Evolutionary conservation across 108 stramenopile genomes (phyloP), one percentile per base, ranked within the genome.

Genomic region (Schizochytrium sp.): DNA sequence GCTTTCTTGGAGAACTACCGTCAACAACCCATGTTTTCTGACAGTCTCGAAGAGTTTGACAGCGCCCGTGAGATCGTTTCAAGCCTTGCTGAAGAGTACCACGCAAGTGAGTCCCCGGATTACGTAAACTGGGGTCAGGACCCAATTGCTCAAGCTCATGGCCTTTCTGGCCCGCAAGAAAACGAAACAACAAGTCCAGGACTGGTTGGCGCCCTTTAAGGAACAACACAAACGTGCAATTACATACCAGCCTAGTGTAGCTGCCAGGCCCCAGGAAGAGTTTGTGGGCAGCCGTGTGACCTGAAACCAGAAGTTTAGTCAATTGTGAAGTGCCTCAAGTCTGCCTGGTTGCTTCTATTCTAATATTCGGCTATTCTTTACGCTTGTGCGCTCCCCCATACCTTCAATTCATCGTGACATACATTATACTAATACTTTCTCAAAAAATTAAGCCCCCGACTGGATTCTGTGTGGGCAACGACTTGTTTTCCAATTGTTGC

Each of bases 1-100:
- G 99, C 99, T 12, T 99, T 98, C 95, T 87, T 99, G 72, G 98
- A 98, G 64, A 96, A 98, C 88, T 99, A 98, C 93, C 94, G 97
- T 57, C 91, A 93, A 72, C 97, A 99, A 89, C 98, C 98, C 88
- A 96, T 98, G 94, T 99, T 99, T 93, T 90, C 93, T 56, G 97
- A 98, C 90, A 95, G 93, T 60, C 93, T 98, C 76, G 98, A 98
- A 83, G 99, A 99, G 90, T 99, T 99, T 89, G 98, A 99, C 90
- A 89, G 94, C 72, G 94, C 98, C 12, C 94, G 98, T 72, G 99
- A 98, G 89, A 96, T 97, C 56, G 98, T 99, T 49, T 95, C 94
- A 88, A 92, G 93, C 57, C 92, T 99, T 64, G 95, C 98, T 50
- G 97, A 98, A 49, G 99, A 99, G 92, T 99, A 99, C 90, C 91